Evolutionary conservation across 2,329 filamentous ascomycete species (phyloP).

Genomic region (Clathrospora elynae): DNA sequence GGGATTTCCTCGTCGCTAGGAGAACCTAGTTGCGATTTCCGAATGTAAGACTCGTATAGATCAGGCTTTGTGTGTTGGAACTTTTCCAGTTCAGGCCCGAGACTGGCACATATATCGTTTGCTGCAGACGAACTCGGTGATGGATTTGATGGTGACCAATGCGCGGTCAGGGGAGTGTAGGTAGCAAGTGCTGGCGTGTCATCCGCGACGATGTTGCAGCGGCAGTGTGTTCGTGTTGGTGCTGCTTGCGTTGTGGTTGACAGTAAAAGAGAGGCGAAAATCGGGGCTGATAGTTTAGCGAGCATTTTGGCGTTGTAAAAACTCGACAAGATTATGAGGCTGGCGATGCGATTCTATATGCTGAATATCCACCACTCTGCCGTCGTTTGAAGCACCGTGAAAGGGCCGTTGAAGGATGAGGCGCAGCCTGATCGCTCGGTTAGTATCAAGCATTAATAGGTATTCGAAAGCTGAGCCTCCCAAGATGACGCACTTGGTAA

Average conservation of each 20-base stretch:
- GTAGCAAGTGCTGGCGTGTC: slow-evolving; percentile 9
- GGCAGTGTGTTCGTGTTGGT: slow-evolving; percentile 37
- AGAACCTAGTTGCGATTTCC: slow-evolving; percentile 4
- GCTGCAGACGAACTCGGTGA: slow-evolving; percentile 15
- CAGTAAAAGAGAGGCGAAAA: slow-evolving; percentile 19
- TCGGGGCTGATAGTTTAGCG: slow-evolving; percentile 12
- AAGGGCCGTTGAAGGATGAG: neutral
- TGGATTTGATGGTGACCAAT: slow-evolving; percentile 28
- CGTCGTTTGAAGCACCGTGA: neutral
- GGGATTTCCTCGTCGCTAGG: slow-evolving; percentile 19
- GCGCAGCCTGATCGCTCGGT: neutral
- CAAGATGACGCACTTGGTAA: no score
- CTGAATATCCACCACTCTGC: neutral
- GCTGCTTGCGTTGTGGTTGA: slow-evolving; percentile 25
- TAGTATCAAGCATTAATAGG: no score
- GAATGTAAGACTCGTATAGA: slow-evolving; percentile 33
- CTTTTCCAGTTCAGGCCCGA: slow-evolving; percentile 35
- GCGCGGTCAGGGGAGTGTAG: slow-evolving; percentile 27
- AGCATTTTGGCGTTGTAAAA: slow-evolving; percentile 20
- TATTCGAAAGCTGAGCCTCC: no score
- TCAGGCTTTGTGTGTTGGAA: slow-evolving; percentile 33
- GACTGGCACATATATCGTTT: slow-evolving; percentile 27
- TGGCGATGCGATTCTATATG: no score
- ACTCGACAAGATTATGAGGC: no score
- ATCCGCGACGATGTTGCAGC: slow-evolving; percentile 32